Percentiles rank a stretch among this genome's conserved stretches.
Conservation (phyloP, 2,329 filamentous ascomycete species). For the Aspergillus aculeatus region DNA sequence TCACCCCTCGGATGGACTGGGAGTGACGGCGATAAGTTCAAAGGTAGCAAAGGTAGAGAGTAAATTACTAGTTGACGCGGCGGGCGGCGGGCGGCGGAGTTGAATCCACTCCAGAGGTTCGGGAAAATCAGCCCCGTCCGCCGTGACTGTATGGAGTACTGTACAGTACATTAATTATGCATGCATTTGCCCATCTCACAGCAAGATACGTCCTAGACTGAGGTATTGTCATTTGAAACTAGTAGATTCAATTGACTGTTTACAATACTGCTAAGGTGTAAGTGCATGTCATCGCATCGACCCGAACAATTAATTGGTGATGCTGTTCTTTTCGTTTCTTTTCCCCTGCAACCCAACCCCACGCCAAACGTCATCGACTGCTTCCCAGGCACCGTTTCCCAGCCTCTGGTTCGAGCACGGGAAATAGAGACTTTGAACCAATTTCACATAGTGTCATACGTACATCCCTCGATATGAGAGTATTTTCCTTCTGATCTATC, state of each 20-base stretch:
- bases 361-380: slow-evolving; percentile 10
- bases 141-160: not conserved
- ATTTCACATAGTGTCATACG: not conserved
- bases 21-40: slow-evolving; percentile 5
- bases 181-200: not conserved
- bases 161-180: not conserved
- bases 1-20: slow-evolving; percentile 2
- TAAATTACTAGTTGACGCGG: slow-evolving; percentile 5
- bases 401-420: not conserved
- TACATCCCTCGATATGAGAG: no score
- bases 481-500: not conserved
- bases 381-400: not conserved
- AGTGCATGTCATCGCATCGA: not conserved
- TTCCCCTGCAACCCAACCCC: slow-evolving; percentile 5
- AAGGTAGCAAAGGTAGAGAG: not conserved
- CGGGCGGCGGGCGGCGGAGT: slow-evolving; percentile 1
- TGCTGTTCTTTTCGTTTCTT: not conserved
- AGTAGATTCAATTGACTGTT: not conserved
- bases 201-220: not conserved
- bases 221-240: not conserved
- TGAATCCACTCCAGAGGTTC: slow-evolving; percentile 6
- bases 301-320: no score
- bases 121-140: slow-evolving; percentile 17
- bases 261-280: not conserved
- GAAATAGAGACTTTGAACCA: not conserved